Evolutionary conservation across 1,284 basidiomycete species (phyloP), one percentile per base, ranked within the genome.

Genomic region (Somion occarium): DNA sequence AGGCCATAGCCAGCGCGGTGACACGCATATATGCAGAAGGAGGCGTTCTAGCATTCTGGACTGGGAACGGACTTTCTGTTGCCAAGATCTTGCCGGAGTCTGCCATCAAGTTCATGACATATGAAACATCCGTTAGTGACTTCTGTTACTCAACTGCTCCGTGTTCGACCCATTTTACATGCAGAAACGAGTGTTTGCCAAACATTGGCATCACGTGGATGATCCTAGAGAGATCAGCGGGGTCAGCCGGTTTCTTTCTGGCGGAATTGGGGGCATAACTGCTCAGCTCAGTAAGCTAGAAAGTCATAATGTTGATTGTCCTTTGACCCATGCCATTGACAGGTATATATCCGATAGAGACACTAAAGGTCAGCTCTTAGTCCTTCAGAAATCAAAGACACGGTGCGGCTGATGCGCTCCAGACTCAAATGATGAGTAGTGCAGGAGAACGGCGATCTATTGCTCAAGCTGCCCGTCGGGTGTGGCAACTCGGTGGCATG

Each of bases 71-170:
- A 27, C 71, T 89, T 30, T 87, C 83, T 18, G 86, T 93, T 38
- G 79, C 85, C 50, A 99, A 99, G 74, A 98, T 99, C 59, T 91
- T 98, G 60, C 96, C 88, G 26, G 95, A 98, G 73, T 94, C 90
- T 41, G 97, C 97, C 18, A 98, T 99, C 80, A 99, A 98, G 71
- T 99, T 99, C 72, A 85, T 97, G 60, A 72, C 90, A 5, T 99
- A 98, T 69, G 97, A 99, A 71, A 91, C 91, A 56, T 85, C 91
- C 49, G 90, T 92, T 61, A 69, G 83, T 81, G 9, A 38, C 48
- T 48, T 51, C 58, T 30, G 25, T n/a, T 44, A n/a, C n/a, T 39
- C 51, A 56, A 51, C 50, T 39, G 52, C 53, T 55, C 37, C 39
- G 20, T 9, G 19, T 42, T 11, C n/a, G 38, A 24, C 23, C 27